phyloP scores from a whole-genome alignment of 2,329 filamentous ascomycete species.

The Epichloe sp. region DNA sequence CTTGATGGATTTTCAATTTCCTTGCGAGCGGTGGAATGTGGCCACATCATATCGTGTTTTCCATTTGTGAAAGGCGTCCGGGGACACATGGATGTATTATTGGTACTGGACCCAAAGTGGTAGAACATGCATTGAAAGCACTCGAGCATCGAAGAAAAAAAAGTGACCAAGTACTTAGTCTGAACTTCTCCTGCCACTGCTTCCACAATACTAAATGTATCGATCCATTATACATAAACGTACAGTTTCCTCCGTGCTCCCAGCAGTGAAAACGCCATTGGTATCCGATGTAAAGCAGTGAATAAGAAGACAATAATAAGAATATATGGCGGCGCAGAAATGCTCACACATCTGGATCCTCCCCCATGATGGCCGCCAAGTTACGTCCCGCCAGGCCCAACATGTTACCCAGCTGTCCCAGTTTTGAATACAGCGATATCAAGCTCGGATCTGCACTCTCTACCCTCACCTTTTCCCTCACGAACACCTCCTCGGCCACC shows the following conservation, averaged over 20 bases:
- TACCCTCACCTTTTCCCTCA: conserved; percentile 79
- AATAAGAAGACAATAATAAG: not conserved
- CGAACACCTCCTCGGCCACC: conserved; percentile 51
- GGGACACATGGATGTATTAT: conserved; percentile 3
- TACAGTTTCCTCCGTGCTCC: too few relatives aligned
- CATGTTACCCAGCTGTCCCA: conserved; percentile 63
- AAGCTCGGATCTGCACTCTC: conserved; percentile 82
- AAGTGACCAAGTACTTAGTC: not conserved
- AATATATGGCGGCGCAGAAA: not conserved
- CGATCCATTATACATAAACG: too few relatives aligned
- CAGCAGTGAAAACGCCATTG: not conserved
- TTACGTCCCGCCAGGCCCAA: conserved; percentile 58
- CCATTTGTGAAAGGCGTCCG: conserved; percentile 5
- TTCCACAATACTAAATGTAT: too few relatives aligned
- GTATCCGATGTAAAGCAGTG: conserved; percentile 8
- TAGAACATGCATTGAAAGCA: not conserved
- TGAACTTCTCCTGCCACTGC: not conserved
- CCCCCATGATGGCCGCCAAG: conserved; percentile 67
- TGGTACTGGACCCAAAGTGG: not conserved
- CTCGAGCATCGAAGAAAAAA: conserved; percentile 4
- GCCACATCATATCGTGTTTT: conserved; percentile 1
- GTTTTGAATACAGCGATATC: conserved; percentile 71
- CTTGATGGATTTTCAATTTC: not conserved
- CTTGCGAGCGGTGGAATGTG: not conserved
- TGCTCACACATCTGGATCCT: conserved; percentile 18